A percentile compares a stretch with the other conserved stretches of the same genome.
These are phyloP conservation scores for Sordariomycetes sp. DNA, from an alignment of 2,329 filamentous ascomycete species.

Conservation along the genomic window DNA sequence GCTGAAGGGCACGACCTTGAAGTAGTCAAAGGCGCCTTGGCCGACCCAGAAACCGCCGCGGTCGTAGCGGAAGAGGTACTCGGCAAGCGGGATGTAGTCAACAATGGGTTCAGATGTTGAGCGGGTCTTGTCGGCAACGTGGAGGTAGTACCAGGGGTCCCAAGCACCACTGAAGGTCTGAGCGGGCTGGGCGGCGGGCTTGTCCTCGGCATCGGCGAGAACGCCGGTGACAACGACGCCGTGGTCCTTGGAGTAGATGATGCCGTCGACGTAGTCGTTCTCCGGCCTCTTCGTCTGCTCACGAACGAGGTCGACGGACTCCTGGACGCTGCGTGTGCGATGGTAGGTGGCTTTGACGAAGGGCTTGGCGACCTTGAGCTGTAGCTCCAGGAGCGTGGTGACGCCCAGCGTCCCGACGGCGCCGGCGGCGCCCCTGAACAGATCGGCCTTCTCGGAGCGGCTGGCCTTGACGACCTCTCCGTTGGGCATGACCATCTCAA, in stretches of 20 bases:
- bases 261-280: conserved; percentile 63
- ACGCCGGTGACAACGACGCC: conserved; percentile 55
- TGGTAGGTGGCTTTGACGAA: conserved; percentile 53
- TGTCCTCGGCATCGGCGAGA: conserved; percentile 45
- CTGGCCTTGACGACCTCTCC: conserved; percentile 47
- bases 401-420: conserved; percentile 57
- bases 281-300: conserved; percentile 26
- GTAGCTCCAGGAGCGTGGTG: conserved; percentile 52
- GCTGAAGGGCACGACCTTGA: conserved; percentile 50
- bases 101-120: conserved; percentile 12
- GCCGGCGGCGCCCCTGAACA: conserved; percentile 54
- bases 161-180: conserved; percentile 45
- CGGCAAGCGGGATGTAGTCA: conserved; percentile 53
- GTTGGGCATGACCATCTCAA: conserved; percentile 58
- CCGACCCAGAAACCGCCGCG: conserved; percentile 66
- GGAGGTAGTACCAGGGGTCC: conserved; percentile 70
- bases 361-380: conserved; percentile 43
- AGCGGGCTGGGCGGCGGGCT: conserved; percentile 19
- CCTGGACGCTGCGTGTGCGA: conserved; percentile 31
- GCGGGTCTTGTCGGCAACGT: conserved; percentile 38
- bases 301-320: conserved; percentile 33
- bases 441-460: conserved; percentile 27
- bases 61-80: conserved; percentile 69
- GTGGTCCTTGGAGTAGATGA: conserved; percentile 46
- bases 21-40: conserved; percentile 52